phyloP scores from a whole-genome alignment of 73 alveolate genomes.

The Blepharisma japonicum region DNA sequence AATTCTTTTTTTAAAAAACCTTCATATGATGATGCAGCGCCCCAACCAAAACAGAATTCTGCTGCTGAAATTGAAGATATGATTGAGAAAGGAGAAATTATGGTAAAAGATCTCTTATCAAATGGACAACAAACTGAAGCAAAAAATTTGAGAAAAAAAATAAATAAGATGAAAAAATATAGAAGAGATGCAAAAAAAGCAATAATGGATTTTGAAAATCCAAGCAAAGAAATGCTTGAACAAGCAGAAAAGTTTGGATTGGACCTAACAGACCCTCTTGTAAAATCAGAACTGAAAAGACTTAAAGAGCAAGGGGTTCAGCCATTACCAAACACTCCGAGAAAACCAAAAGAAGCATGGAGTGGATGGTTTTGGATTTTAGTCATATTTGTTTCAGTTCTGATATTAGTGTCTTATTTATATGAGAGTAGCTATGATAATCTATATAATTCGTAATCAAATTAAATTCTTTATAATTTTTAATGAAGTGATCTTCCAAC shows the following conservation, averaged over 20 bases:
- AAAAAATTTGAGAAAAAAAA: background rate
- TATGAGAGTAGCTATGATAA: too few relatives aligned
- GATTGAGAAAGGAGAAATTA: conserved; percentile 19
- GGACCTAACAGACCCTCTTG: conserved; percentile 12
- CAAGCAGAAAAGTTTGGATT: background rate
- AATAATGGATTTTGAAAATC: conserved; percentile 19
- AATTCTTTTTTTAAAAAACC: conserved; percentile 18
- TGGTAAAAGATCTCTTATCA: conserved; percentile 11
- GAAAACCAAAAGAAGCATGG: background rate
- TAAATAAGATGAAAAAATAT: conserved; percentile 6
- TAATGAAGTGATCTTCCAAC: too few relatives aligned
- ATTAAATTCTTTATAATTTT: too few relatives aligned
- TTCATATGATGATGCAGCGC: conserved; percentile 9
- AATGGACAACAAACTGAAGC: conserved; percentile 27
- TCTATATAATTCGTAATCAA: too few relatives aligned
- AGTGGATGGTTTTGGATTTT: conserved; percentile 12
- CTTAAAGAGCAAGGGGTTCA: background rate
- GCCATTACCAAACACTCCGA: background rate
- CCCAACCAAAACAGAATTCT: background rate
- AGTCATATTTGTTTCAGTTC: background rate
- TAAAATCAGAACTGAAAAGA: background rate
- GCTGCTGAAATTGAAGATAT: conserved; percentile 4
- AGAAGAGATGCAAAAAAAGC: conserved; percentile 14
- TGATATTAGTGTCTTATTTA: background rate
- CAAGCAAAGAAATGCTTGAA: conserved; percentile 12